Conservation (phyloP, 768 basidiomycete genomes). For the Mycena haematopus region DNA sequence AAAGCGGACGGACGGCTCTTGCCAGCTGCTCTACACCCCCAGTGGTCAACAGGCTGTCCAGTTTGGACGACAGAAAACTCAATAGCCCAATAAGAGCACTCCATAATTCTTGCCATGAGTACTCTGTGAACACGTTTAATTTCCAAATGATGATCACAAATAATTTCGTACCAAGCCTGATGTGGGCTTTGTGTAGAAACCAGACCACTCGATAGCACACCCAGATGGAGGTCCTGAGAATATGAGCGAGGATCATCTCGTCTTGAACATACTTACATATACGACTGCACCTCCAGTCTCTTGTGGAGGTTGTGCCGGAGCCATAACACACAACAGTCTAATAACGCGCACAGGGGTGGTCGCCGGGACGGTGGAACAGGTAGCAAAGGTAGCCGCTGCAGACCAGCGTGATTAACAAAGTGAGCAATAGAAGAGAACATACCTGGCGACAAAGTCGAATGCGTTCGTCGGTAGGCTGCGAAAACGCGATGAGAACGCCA, state of each 20-base stretch:
- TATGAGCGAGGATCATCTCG: slow-evolving; percentile 4
- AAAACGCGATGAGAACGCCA: slow-evolving; percentile 53
- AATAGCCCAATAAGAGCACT: slow-evolving; percentile 59
- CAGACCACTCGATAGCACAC: slow-evolving; percentile 61
- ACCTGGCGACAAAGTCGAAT: slow-evolving; percentile 73
- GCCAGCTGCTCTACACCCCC: slow-evolving; percentile 59
- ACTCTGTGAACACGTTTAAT: slow-evolving; percentile 48
- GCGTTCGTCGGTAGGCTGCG: slow-evolving; percentile 44
- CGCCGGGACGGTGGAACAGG: slow-evolving; percentile 46
- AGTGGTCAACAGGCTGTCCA: slow-evolving; percentile 57
- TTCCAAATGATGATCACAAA: background rate
- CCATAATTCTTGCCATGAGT: slow-evolving; percentile 74
- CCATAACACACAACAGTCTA: slow-evolving; percentile 77
- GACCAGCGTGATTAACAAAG: slow-evolving; percentile 1
- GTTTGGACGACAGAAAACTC: slow-evolving; percentile 60
- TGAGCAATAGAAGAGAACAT: slow-evolving; percentile 19
- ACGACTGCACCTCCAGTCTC: slow-evolving; percentile 61
- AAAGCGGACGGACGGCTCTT: slow-evolving; percentile 52
- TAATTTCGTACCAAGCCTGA: slow-evolving; percentile 59
- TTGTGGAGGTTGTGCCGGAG: slow-evolving; percentile 74
- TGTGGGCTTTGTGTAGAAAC: slow-evolving; percentile 58
- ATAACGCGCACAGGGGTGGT: slow-evolving; percentile 59
- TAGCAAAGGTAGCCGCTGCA: slow-evolving; percentile 59
- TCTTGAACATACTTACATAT: slow-evolving; percentile 49
- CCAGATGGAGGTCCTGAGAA: slow-evolving; percentile 58